A percentile compares a stretch with the other conserved stretches of the same genome.
These are phyloP conservation scores for Zygnema circumcarinatum DNA, from an alignment of 139 green algal genomes.

Conservation along the genomic window DNA sequence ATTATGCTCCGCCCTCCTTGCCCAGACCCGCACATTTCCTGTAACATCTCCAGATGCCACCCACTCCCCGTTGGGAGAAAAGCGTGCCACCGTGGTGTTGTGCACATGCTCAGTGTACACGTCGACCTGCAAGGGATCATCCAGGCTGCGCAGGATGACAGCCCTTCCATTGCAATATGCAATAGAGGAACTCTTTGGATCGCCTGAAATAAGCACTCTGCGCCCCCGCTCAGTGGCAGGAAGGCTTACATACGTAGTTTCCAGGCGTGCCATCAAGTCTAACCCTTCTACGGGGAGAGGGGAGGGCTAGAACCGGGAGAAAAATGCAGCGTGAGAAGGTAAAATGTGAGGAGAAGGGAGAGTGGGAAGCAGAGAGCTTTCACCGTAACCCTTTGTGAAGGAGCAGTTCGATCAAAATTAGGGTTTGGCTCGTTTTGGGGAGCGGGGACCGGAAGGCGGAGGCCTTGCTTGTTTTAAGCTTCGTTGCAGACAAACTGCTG, in stretches of 20 bases:
- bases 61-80: constrained; percentile 66
- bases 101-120: constrained; percentile 57
- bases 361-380: too few relatives aligned
- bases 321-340: too few relatives aligned
- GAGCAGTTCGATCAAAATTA: too few relatives aligned
- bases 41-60: constrained; percentile 60
- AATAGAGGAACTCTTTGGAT: constrained; percentile 20
- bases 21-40: constrained; percentile 62
- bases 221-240: constrained; percentile 45
- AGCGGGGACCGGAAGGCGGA: too few relatives aligned
- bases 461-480: too few relatives aligned
- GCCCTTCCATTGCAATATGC: constrained; percentile 44
- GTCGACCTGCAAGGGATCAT: constrained; percentile 28
- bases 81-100: constrained; percentile 50
- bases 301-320: too few relatives aligned
- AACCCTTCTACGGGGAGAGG: too few relatives aligned
- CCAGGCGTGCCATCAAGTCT: neutral
- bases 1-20: constrained; percentile 25
- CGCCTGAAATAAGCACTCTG: constrained; percentile 31
- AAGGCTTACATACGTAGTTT: neutral
- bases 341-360: too few relatives aligned
- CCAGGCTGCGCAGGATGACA: constrained; percentile 56
- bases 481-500: too few relatives aligned
- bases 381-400: too few relatives aligned
- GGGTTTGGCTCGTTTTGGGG: too few relatives aligned